Evolutionary conservation across 345 rosid species (phyloP).

Genomic region (Salix arbutifolia): DNA sequence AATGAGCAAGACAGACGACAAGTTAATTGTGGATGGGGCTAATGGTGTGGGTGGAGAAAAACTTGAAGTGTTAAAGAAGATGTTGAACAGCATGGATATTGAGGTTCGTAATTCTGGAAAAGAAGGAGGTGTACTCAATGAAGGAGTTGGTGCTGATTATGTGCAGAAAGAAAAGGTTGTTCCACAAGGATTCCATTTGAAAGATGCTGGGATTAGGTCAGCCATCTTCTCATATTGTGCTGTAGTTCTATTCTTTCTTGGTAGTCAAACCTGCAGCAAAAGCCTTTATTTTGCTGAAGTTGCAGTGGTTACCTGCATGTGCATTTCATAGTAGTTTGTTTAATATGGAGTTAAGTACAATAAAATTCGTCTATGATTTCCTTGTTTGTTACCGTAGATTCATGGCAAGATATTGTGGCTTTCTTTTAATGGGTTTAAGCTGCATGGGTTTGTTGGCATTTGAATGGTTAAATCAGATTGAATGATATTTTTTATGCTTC

Average conservation of each 20-base stretch:
- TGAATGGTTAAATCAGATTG: background rate
- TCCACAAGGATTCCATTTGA: conserved; percentile 59
- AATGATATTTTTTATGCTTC: background rate
- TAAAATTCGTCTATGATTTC: background rate
- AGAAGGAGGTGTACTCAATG: conserved; percentile 73
- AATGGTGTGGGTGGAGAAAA: conserved; percentile 92
- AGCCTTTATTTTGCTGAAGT: background rate
- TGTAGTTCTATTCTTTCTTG: background rate
- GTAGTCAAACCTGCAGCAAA: background rate
- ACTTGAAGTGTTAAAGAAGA: conserved; percentile 48
- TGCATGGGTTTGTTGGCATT: background rate
- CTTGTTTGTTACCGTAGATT: background rate
- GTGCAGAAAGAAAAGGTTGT: conserved; percentile 91
- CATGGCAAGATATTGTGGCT: background rate
- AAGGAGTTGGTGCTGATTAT: conserved; percentile 92
- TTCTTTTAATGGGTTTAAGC: background rate
- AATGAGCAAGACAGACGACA: conserved; percentile 23
- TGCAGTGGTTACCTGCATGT: background rate
- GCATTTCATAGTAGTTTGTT: background rate
- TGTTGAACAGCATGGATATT: conserved; percentile 44
- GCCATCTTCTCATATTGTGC: conserved; percentile 16
- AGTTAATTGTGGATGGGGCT: conserved; percentile 77
- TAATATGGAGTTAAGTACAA: background rate
- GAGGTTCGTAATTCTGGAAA: conserved; percentile 77
- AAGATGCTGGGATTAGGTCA: conserved; percentile 60